Evolutionary conservation across 129 eudicot genomes (phyloP), one percentile per base, ranked within the genome.

Genomic region (Daucus carota): DNA sequence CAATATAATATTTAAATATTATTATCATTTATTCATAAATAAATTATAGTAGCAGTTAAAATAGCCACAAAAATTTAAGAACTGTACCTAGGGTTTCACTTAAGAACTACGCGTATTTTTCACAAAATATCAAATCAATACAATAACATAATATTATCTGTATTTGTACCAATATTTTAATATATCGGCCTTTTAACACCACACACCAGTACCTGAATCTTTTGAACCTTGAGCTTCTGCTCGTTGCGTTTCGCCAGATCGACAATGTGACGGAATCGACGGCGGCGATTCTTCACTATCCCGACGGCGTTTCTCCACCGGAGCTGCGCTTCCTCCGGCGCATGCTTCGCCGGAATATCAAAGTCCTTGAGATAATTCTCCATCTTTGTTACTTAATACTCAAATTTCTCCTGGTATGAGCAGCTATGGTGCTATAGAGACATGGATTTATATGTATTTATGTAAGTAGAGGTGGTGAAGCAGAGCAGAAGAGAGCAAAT

Each of bases 241-340:
- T 80, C 63, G 2, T 79, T 74, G 0, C 98, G 88, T 57, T 90
- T 88, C 1, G 77, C 92, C 67, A 92, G 92, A 45, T 88, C 88
- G 7, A 93, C 87, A 43, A 84, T 86, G 75, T 84, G 85, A 13
- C 98, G 93, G 67, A 92, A 92, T 1, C 98, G 83, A 4, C 98
- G 82, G 33, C 92, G 90, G 66, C 77, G 87, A 34, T 92, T 92
- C 62, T 34, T 82, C 63, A 90, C 94, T 41, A 91, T 76, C 1
- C 80, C 78, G 40, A 85, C 94, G 87, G 92, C 94, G 11, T 83
- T 75, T 38, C 98, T 85, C 96, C 98, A 92, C 73, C 72, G 77
- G 70, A 65, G 70, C 72, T 74, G 84, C 1, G 89, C 92, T 36
- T 87, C 92, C 3, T 81, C 85, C 76, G 94, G 76, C 41, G 88